A percentile compares a stretch with the other conserved stretches of the same genome.
Evolutionary conservation across 257 asterid genomes (phyloP).

Genomic region (Fraxinus quadrangulata): DNA sequence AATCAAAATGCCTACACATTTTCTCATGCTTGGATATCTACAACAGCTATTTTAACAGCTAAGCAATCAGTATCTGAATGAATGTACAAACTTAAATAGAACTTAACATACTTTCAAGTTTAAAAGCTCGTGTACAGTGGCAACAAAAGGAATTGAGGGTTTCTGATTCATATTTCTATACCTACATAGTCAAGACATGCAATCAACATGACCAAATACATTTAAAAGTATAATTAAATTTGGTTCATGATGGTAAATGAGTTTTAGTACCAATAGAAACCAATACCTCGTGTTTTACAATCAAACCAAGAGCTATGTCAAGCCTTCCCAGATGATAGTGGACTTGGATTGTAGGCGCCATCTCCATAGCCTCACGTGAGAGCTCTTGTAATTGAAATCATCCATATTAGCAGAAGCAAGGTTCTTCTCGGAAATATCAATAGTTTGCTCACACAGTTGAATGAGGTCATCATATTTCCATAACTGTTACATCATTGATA

Average conservation of each 20-base stretch:
- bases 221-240: conserved; percentile 18
- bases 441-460: conserved; percentile 72
- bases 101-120: conserved; percentile 54
- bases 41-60: conserved; percentile 3
- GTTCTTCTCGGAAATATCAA: conserved; percentile 66
- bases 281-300: conserved; percentile 61
- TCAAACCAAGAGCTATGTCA: conserved; percentile 79
- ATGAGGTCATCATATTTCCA: conserved; percentile 68
- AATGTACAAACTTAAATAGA: conserved; percentile 1
- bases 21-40: background rate
- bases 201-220: conserved; percentile 33
- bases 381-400: conserved; percentile 36
- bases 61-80: background rate
- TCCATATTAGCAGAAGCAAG: conserved; percentile 32
- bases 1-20: background rate
- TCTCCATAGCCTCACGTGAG: conserved; percentile 68
- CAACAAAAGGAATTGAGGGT: conserved; percentile 50
- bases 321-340: conserved; percentile 77
- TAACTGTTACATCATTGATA: conserved; percentile 47
- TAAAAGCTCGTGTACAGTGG: conserved; percentile 74
- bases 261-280: conserved; percentile 39
- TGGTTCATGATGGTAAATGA: conserved; percentile 17
- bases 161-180: conserved; percentile 38
- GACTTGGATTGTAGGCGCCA: conserved; percentile 67
- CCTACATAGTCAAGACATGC: conserved; percentile 43